Evolutionary conservation across 129 eudicot species (phyloP).

Genomic region (Centaurea solstitialis): DNA sequence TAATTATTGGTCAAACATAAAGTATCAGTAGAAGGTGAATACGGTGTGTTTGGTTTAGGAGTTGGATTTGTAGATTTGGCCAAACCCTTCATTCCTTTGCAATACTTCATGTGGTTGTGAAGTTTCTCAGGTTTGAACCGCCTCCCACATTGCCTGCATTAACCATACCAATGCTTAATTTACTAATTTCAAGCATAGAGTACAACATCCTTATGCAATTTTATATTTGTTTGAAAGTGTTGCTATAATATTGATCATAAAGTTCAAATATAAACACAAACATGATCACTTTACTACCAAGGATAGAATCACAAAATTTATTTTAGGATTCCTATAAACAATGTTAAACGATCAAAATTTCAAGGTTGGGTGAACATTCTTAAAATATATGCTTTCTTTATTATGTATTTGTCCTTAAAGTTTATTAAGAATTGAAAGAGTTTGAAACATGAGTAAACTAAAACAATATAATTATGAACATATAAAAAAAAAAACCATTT

Average conservation of each 20-base stretch:
- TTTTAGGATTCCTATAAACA: too few relatives aligned
- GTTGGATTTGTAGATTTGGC: conserved; percentile 32
- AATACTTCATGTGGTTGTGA: conserved; percentile 66
- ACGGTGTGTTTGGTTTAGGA: conserved; percentile 22
- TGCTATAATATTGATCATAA: neutral
- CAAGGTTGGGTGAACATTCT: too few relatives aligned
- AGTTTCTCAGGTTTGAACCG: conserved; percentile 70
- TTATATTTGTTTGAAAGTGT: neutral
- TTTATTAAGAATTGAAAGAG: too few relatives aligned
- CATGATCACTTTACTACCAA: too few relatives aligned
- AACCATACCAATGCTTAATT: neutral
- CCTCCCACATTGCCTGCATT: conserved; percentile 81
- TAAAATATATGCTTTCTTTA: too few relatives aligned
- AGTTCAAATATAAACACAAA: neutral
- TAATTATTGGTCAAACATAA: conserved; percentile 38
- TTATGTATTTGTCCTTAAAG: too few relatives aligned
- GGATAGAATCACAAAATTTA: too few relatives aligned
- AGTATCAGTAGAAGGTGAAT: conserved; percentile 27
- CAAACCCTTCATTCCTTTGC: conserved; percentile 68
- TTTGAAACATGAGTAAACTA: too few relatives aligned
- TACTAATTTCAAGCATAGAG: neutral
- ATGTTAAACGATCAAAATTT: too few relatives aligned
- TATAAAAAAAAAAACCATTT: too few relatives aligned
- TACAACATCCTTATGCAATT: neutral
- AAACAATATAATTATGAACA: too few relatives aligned